Evolutionary conservation across 371 early-diverging fungal species (phyloP).

Genomic region (Mucor racemosus): DNA sequence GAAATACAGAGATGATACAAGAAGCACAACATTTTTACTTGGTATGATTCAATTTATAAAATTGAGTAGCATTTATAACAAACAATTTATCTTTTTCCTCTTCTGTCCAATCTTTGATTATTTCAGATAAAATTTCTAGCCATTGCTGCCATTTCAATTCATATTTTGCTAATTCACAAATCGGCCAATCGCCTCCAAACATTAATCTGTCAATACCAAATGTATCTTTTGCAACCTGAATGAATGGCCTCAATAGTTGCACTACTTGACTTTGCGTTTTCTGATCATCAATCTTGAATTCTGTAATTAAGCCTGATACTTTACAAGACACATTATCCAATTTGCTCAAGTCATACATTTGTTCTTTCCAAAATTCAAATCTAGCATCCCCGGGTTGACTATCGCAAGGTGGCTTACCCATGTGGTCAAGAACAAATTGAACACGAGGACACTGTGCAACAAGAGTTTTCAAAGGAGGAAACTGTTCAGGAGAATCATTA

Average conservation of each 20-base stretch:
- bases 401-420: conserved; percentile 55
- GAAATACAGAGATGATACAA: neutral
- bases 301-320: conserved; percentile 48
- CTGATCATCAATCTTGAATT: conserved; percentile 16
- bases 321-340: conserved; percentile 45
- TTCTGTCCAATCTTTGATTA: conserved; percentile 34
- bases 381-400: conserved; percentile 28
- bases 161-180: conserved; percentile 25
- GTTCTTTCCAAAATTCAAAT: conserved; percentile 39
- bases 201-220: conserved; percentile 51
- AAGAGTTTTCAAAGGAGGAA: conserved; percentile 39
- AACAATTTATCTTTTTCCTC: conserved; percentile 44
- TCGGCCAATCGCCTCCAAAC: conserved; percentile 56
- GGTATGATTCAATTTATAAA: conserved; percentile 20
- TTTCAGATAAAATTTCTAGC: conserved; percentile 35
- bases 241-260: conserved; percentile 39
- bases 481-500: conserved; percentile 41
- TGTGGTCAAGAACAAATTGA: conserved; percentile 52
- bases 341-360: conserved; percentile 29
- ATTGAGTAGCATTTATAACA: conserved; percentile 38
- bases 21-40: conserved; percentile 1
- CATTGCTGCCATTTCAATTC: conserved; percentile 33
- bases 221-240: conserved; percentile 35
- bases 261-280: conserved; percentile 9
- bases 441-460: conserved; percentile 46